Conservation (phyloP, 2,329 filamentous ascomycete species). For the Ceratocystis colombiana region DNA sequence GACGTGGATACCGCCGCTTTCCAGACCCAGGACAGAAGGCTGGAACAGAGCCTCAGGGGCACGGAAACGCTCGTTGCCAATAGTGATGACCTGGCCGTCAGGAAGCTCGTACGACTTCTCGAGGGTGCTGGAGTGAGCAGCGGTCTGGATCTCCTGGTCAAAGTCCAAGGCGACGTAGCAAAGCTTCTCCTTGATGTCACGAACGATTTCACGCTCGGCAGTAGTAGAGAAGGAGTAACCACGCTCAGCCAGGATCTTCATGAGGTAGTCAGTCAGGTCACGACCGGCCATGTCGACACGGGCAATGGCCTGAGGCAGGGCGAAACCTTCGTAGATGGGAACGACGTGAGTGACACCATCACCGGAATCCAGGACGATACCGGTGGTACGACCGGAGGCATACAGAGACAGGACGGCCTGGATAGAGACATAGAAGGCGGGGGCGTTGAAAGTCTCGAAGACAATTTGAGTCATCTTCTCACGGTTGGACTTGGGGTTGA, state of each 20-base stretch:
- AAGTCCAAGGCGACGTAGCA: slow-evolving; percentile 99
- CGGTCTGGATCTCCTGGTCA: slow-evolving; percentile 99
- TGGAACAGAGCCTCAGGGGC: slow-evolving; percentile 99
- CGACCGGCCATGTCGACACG: slow-evolving; percentile 99
- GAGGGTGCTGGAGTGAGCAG: slow-evolving; percentile 93
- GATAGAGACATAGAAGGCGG: slow-evolving; percentile 99
- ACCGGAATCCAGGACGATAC: slow-evolving; percentile 99
- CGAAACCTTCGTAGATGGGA: slow-evolving; percentile 99
- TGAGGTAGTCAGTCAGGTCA: slow-evolving; percentile 99
- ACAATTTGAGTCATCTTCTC: slow-evolving; percentile 99
- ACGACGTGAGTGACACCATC: slow-evolving; percentile 99
- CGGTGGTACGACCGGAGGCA: slow-evolving; percentile 99
- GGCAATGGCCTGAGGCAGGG: slow-evolving; percentile 97
- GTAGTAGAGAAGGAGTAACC: slow-evolving; percentile 99
- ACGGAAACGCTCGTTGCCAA: slow-evolving; percentile 99
- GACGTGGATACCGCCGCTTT: slow-evolving; percentile 97
- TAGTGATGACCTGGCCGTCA: slow-evolving; percentile 98
- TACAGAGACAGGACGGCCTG: slow-evolving; percentile 99
- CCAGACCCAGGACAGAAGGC: slow-evolving; percentile 94
- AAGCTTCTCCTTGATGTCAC: slow-evolving; percentile 99
- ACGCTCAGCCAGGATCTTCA: slow-evolving; percentile 99
- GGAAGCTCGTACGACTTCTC: slow-evolving; percentile 99
- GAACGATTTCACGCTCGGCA: slow-evolving; percentile 99
- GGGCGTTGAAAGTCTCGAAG: slow-evolving; percentile 99
- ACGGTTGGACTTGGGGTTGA: slow-evolving; percentile 99